Conservation (phyloP, 352 stramenopile genomes). For the Phytophthora aleatoria region DNA sequence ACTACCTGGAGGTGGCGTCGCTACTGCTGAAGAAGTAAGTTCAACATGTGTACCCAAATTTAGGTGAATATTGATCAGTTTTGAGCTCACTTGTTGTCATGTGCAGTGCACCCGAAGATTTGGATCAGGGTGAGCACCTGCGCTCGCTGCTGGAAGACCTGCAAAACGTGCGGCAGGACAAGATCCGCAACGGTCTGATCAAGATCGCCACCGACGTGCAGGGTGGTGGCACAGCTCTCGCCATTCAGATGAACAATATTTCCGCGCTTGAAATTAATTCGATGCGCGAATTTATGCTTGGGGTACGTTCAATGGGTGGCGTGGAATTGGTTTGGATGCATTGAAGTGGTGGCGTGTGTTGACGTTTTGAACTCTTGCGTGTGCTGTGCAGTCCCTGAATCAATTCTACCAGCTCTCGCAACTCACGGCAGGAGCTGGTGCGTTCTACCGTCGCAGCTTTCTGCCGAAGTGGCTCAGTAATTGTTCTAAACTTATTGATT, state of each 20-base stretch:
- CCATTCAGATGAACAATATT: conserved; percentile 91
- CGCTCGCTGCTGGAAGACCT: conserved; percentile 87
- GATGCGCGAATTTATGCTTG: conserved; percentile 88
- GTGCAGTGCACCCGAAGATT: conserved; percentile 75
- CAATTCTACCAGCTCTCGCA: conserved; percentile 80
- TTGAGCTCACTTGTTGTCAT: background rate
- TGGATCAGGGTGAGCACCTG: conserved; percentile 84
- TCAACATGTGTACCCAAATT: background rate
- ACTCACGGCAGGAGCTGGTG: conserved; percentile 52
- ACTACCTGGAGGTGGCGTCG: conserved; percentile 88
- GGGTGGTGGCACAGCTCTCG: conserved; percentile 69
- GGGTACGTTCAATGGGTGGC: conserved; percentile 38
- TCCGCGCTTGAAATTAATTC: conserved; percentile 87
- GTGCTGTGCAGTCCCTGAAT: conserved; percentile 63
- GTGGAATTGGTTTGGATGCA: background rate
- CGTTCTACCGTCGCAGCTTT: conserved; percentile 1
- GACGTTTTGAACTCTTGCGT: background rate
- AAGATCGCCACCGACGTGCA: conserved; percentile 82
- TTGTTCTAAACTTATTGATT: conserved; percentile 5
- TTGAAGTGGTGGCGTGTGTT: conserved; percentile 1
- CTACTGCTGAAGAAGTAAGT: conserved; percentile 85
- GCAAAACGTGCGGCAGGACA: conserved; percentile 89
- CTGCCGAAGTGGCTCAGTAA: background rate
- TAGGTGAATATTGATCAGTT: too few species aligned
- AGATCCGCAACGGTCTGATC: conserved; percentile 89